Evolutionary conservation across 805 yeast genomes (phyloP), one percentile per base, ranked within the genome.

Genomic region (Torulaspora delbrueckii): DNA sequence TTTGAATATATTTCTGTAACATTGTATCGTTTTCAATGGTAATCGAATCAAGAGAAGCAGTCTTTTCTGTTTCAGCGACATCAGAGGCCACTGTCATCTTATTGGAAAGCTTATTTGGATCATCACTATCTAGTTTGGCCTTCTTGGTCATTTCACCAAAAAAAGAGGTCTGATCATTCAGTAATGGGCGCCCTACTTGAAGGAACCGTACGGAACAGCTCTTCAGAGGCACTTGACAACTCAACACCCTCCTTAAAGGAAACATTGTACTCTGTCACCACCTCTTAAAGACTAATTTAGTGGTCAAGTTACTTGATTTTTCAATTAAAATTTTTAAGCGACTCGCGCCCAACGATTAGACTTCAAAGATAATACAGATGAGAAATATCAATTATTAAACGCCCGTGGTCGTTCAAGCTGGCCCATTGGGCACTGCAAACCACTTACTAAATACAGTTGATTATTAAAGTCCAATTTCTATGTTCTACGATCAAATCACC

Each of bases 1-100:
- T 78, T 30, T 78, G 72, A 40, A 76, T 62, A 56, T 66, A 78
- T 46, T 75, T 74, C 56, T 79, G 82, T 54, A 77, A 54, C 39
- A 51, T 50, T 23, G 37, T 54, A 55, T 70, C 74, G 42, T 63
- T 68, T 3, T 59, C 54, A 3, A 64, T 38, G 2, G 69, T 68
- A 23, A 70, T 55, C n/a, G 56, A 52, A 14, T 48, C 56, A 23
- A 53, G 47, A n/a, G 51, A 48, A n/a, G 48, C 43, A 8, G 57
- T 43, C 10, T 62, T 55, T 10, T 56, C 62, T 31, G 47, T 52
- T 1, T 51, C 51, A 5, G 48, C 30, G n/a, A 39, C 40, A 40
- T 55, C 60, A 13, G 54, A 43, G 19, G 52, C 50, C n/a, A 53
- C 51, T 8, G 59, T 43, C 52, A 57, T 49, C 40, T 56, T 51